phyloP scores from a whole-genome alignment of 495 filamentous ascomycete species.

The Hypoxylon lienhwacheense region DNA sequence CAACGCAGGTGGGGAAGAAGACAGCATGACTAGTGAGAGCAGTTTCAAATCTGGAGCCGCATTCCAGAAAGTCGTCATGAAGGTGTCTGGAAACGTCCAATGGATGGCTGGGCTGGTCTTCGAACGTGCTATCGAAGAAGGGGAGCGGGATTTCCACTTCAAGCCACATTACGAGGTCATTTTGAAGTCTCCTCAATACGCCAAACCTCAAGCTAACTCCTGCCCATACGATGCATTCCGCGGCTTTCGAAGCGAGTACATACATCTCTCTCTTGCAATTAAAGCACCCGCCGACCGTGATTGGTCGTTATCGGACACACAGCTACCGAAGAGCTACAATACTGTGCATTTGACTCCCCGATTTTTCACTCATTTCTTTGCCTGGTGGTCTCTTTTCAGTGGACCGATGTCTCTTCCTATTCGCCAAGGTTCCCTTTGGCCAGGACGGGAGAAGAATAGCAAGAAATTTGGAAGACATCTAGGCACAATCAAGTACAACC shows the following conservation, averaged over 20 bases:
- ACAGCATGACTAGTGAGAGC: slow-evolving; percentile 63
- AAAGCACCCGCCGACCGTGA: slow-evolving; percentile 77
- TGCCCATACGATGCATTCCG: slow-evolving; percentile 84
- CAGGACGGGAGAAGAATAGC: slow-evolving; percentile 88
- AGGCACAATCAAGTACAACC: slow-evolving; percentile 95
- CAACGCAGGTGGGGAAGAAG: slow-evolving; percentile 60
- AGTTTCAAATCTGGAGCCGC: slow-evolving; percentile 71
- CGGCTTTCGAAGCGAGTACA: slow-evolving; percentile 92
- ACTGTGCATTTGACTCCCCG: slow-evolving; percentile 88
- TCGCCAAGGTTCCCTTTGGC: slow-evolving; percentile 87
- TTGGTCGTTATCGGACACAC: slow-evolving; percentile 72
- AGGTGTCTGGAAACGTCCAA: slow-evolving; percentile 90
- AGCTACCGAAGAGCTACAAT: slow-evolving; percentile 86
- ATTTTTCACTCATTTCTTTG: slow-evolving; percentile 98
- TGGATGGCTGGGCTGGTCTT: slow-evolving; percentile 91
- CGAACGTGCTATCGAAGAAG: slow-evolving; percentile 69
- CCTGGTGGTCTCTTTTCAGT: slow-evolving; percentile 96
- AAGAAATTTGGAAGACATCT: slow-evolving; percentile 98
- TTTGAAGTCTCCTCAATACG: slow-evolving; percentile 74
- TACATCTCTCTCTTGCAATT: slow-evolving; percentile 90
- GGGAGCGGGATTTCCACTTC: slow-evolving; percentile 79
- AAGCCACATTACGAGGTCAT: slow-evolving; percentile 90
- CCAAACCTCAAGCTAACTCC: slow-evolving; percentile 55
- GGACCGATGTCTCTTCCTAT: slow-evolving; percentile 94
- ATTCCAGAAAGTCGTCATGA: slow-evolving; percentile 99